Percentiles rank a stretch among this genome's conserved stretches.
Conservation (phyloP, 768 basidiomycete species). For the Dioszegia crocea region DNA sequence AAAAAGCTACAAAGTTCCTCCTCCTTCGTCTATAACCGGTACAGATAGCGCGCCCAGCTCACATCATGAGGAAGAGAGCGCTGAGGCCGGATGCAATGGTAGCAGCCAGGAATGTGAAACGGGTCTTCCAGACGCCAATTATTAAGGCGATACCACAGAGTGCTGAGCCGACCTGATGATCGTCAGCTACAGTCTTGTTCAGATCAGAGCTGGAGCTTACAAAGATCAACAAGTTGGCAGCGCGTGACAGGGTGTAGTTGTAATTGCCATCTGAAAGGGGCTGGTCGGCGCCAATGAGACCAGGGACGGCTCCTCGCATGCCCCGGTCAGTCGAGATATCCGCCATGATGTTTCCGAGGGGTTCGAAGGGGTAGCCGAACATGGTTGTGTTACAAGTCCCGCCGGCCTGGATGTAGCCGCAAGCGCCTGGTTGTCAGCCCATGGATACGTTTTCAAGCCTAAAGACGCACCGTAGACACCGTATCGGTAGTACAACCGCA, state of each 20-base stretch:
- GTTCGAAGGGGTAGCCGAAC: slow-evolving; percentile 41
- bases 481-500: slow-evolving; percentile 45
- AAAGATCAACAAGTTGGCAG: slow-evolving; percentile 41
- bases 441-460: background rate
- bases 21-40: too few relatives aligned
- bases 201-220: slow-evolving; percentile 22
- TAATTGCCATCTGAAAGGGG: slow-evolving; percentile 32
- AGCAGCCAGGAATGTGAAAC: slow-evolving; percentile 42
- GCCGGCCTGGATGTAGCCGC: slow-evolving; percentile 42
- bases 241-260: slow-evolving; percentile 32
- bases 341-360: slow-evolving; percentile 31
- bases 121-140: slow-evolving; percentile 34
- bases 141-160: slow-evolving; percentile 35
- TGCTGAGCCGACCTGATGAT: slow-evolving; percentile 34
- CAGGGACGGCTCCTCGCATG: slow-evolving; percentile 20
- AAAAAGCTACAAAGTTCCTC: too few relatives aligned
- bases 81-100: slow-evolving; percentile 29
- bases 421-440: slow-evolving; percentile 24
- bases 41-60: too few relatives aligned
- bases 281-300: slow-evolving; percentile 28
- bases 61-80: slow-evolving; percentile 37
- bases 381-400: slow-evolving; percentile 44
- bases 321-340: slow-evolving; percentile 30
- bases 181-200: background rate
- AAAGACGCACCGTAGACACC: slow-evolving; percentile 42